Base-by-base conservation (phyloP, 1,139 yeast genomes). In the Maudiozyma humilis region DNA sequence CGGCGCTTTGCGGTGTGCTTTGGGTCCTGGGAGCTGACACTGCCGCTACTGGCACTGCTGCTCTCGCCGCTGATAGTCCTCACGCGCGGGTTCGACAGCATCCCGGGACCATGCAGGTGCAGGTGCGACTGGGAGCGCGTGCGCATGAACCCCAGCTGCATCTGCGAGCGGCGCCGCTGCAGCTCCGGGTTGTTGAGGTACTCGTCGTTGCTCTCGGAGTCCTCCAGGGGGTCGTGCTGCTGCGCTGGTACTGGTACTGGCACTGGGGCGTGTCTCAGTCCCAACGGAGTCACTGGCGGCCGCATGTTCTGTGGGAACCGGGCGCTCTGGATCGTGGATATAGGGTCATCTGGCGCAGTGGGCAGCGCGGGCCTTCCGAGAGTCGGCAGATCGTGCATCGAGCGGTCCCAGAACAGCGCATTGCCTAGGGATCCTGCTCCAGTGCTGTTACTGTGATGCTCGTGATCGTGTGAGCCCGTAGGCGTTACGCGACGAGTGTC, bases 401-500 rank as follows among this genome's bases (percentile, higher is more conserved):
- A 60, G 29, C 65, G 52, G 42, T 61, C 65, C 64, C 64, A 61
- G 40, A 53, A 61, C 23, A 61, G 47, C 2, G 60, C 64, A 27
- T 48, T 54, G 37, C 61, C 42, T 29, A 27, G 18, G n/a, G 38
- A 30, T 20, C 33, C 27, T 8, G 14, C 7, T 4, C n/a, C 23
- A 30, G 16, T n/a, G 8, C 12, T 18, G n/a, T 25, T 34, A 27
- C 14, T n/a, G n/a, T n/a, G n/a, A n/a, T n/a, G n/a, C n/a, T n/a
- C n/a, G n/a, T n/a, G n/a, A n/a, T n/a, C n/a, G n/a, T n/a, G n/a
- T n/a, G n/a, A n/a, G n/a, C n/a, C n/a, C n/a, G n/a, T n/a, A n/a
- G n/a, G n/a, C n/a, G n/a, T n/a, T n/a, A n/a, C n/a, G n/a, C n/a
- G n/a, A n/a, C n/a, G 27, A 8, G 19, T 17, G 8, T 14, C 36